Percentiles rank a stretch among this genome's conserved stretches.
These are phyloP conservation scores for Trebouxiophyceae sp. DNA, from an alignment of 163 green algal genomes.

Conservation along the genomic window DNA sequence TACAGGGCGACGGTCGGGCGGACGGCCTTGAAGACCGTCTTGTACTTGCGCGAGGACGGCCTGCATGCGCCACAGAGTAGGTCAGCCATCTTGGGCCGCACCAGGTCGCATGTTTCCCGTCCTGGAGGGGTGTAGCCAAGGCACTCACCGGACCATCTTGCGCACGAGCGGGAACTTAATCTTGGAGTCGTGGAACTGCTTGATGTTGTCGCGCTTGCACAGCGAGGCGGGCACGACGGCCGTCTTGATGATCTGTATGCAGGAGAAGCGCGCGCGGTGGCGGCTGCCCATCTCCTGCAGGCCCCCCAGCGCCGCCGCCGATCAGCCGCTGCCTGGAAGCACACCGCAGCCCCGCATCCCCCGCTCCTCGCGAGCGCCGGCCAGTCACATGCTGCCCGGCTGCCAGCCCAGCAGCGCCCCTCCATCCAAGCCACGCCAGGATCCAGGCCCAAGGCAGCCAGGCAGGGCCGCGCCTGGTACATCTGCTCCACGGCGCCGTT, in stretches of 20 bases:
- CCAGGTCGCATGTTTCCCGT: no score
- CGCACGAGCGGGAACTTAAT: conserved; percentile 89
- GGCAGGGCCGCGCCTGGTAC: conserved; percentile 60
- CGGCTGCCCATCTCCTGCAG: conserved; percentile 91
- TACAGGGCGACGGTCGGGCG: conserved; percentile 76
- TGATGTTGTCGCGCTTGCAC: conserved; percentile 69
- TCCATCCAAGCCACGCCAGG: no score
- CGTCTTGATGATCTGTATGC: conserved; percentile 98
- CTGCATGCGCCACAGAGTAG: conserved; percentile 5
- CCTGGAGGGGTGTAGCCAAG: neutral
- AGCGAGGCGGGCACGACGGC: conserved; percentile 64
- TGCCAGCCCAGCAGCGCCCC: no score
- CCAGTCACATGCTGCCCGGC: no score
- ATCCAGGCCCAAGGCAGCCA: no score
- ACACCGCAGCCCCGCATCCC: no score
- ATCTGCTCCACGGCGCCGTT: conserved; percentile 87
- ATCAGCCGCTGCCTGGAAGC: no score
- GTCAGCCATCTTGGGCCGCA: no score
- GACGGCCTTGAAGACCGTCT: conserved; percentile 82
- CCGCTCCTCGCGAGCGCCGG: no score
- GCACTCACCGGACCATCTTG: conserved; percentile 53
- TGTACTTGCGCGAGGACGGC: conserved; percentile 50
- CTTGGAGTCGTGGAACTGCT: conserved; percentile 95
- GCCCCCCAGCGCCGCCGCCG: no score
- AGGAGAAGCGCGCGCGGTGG: conserved; percentile 82